phyloP scores from a whole-genome alignment of 2,329 filamentous ascomycete genomes.

The Aspergillaceae sp. region DNA sequence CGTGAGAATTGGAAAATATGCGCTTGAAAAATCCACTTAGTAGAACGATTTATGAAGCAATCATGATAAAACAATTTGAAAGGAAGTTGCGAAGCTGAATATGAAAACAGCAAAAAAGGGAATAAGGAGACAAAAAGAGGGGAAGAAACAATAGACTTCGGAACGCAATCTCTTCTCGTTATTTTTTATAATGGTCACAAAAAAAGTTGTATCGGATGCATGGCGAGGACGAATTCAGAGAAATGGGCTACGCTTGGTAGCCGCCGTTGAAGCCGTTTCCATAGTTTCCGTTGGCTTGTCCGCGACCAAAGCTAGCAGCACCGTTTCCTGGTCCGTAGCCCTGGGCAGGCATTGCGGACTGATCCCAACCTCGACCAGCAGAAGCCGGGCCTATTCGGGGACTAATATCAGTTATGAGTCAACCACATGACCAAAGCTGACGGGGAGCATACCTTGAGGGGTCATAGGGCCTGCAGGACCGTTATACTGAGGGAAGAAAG shows the following conservation, averaged over 20 bases:
- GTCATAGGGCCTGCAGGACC: slow-evolving; percentile 58
- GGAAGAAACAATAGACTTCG: neutral
- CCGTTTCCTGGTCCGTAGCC: slow-evolving; percentile 61
- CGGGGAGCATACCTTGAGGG: slow-evolving; percentile 42
- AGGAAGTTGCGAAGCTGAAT: slow-evolving; percentile 10
- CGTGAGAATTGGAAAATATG: slow-evolving; percentile 23
- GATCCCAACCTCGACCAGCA: slow-evolving; percentile 48
- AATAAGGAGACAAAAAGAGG: neutral
- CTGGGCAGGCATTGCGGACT: slow-evolving; percentile 42
- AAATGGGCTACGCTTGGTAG: slow-evolving; percentile 47
- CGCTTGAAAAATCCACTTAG: slow-evolving; percentile 33
- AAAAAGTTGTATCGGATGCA: neutral
- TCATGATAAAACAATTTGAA: slow-evolving; percentile 18
- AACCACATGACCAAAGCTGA: neutral
- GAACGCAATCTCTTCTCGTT: slow-evolving; percentile 8
- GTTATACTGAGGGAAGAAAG: slow-evolving; percentile 91
- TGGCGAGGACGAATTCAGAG: slow-evolving; percentile 6
- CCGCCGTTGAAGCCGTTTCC: slow-evolving; percentile 49
- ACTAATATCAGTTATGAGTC: slow-evolving; percentile 7
- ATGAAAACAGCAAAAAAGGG: neutral
- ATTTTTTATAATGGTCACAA: slow-evolving; percentile 4
- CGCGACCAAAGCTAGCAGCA: slow-evolving; percentile 77
- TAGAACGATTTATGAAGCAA: slow-evolving; percentile 14
- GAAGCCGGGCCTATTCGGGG: slow-evolving; percentile 42
- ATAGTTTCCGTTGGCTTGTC: slow-evolving; percentile 45